A percentile compares a stretch with the other conserved stretches of the same genome.
These are phyloP conservation scores for Pseudogymnoascus sp. DNA, from an alignment of 2,329 filamentous ascomycete species.

Conservation along the genomic window DNA sequence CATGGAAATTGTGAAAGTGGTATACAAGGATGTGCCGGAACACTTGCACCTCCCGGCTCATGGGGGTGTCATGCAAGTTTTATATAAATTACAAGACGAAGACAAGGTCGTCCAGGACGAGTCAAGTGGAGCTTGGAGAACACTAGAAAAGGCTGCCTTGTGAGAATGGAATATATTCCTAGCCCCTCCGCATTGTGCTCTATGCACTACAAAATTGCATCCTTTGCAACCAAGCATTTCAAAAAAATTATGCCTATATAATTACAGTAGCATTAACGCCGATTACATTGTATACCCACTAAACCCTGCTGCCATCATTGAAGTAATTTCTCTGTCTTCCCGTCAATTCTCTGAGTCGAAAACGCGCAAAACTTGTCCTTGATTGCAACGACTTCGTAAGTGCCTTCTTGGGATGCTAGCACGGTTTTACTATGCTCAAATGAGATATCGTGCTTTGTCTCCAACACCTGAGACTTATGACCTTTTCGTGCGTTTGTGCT, in stretches of 20 bases:
- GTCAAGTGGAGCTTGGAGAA: constrained; percentile 36
- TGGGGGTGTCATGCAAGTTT: constrained; percentile 65
- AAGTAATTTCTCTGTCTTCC: constrained; percentile 33
- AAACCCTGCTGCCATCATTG: constrained; percentile 9
- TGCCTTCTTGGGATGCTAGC: constrained; percentile 84
- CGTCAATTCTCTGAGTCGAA: constrained; percentile 57
- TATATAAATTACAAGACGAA: constrained; percentile 70
- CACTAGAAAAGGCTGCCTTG: constrained; percentile 36
- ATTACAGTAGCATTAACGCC: constrained; percentile 4
- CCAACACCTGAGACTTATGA: constrained; percentile 70
- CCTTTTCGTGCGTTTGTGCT: constrained; percentile 75
- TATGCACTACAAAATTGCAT: background rate
- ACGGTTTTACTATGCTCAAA: constrained; percentile 75
- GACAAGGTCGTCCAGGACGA: constrained; percentile 47
- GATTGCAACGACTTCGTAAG: constrained; percentile 94
- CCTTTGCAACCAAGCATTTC: background rate
- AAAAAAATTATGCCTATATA: background rate
- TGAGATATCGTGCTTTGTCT: constrained; percentile 82
- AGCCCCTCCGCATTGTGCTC: background rate
- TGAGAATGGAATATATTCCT: constrained; percentile 21
- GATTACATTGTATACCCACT: background rate
- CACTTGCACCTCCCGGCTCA: constrained; percentile 69
- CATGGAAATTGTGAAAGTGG: constrained; percentile 77
- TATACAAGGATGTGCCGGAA: constrained; percentile 74
- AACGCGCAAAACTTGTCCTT: constrained; percentile 91